Evolutionary conservation across 805 yeast species (phyloP).

Genomic region (Kodamaea fukazawae): DNA sequence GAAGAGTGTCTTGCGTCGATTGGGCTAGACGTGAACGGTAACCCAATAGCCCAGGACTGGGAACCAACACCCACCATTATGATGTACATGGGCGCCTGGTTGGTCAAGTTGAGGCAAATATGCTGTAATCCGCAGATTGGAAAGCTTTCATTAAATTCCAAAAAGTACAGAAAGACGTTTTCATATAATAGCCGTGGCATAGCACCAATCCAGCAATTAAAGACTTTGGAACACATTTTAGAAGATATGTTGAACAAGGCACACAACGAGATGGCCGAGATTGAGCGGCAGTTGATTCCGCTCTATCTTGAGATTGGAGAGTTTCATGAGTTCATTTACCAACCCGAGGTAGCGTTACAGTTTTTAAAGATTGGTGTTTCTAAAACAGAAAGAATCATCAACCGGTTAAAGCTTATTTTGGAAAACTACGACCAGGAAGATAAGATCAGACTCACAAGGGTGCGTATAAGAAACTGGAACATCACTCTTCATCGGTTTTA

Average conservation of each 20-base stretch:
- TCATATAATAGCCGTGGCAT: conserved; percentile 16
- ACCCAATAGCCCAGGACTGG: conserved; percentile 49
- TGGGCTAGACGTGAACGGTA: conserved; percentile 52
- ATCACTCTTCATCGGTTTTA: conserved; percentile 72
- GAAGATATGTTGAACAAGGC: conserved; percentile 61
- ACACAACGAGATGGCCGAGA: conserved; percentile 42
- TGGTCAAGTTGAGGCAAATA: conserved; percentile 64
- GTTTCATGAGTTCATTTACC: conserved; percentile 54
- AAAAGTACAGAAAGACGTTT: conserved; percentile 21
- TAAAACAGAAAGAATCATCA: conserved; percentile 24
- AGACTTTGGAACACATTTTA: conserved; percentile 63
- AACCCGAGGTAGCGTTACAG: conserved; percentile 50
- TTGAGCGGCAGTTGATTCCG: conserved; percentile 48
- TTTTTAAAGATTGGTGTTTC: conserved; percentile 43
- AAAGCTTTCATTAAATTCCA: conserved; percentile 22
- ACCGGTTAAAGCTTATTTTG: conserved; percentile 20
- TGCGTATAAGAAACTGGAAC: conserved; percentile 46
- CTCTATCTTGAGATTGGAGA: conserved; percentile 63
- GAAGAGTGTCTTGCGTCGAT: conserved; percentile 57
- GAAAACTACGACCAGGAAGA: conserved; percentile 21
- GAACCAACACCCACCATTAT: conserved; percentile 42
- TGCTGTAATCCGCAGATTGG: conserved; percentile 77
- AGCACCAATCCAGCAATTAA: conserved; percentile 27
- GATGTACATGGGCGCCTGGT: conserved; percentile 62
- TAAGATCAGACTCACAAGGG: conserved; percentile 18